Conservation (phyloP, 345 rosid species). For the Citrus mangshanensis region DNA sequence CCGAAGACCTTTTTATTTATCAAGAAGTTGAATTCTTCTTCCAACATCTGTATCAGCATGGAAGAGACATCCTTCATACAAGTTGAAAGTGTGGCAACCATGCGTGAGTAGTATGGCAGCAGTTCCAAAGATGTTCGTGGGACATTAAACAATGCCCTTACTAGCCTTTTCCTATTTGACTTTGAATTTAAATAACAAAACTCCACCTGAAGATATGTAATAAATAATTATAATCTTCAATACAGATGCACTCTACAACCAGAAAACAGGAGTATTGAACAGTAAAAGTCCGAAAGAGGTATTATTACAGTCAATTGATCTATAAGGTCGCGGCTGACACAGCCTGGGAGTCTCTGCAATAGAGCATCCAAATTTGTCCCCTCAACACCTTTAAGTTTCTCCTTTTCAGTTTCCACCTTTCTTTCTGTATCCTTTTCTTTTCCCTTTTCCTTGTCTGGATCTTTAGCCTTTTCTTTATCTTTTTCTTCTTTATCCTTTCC, state of each 20-base stretch:
- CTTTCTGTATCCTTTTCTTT: constrained; percentile 82
- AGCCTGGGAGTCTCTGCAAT: constrained; percentile 92
- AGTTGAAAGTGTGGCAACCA: constrained; percentile 92
- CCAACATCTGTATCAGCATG: constrained; percentile 89
- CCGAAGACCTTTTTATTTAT: constrained; percentile 79
- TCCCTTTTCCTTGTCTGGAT: constrained; percentile 58
- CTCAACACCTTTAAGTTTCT: constrained; percentile 81
- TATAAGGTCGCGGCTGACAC: constrained; percentile 95
- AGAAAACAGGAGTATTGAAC: not conserved
- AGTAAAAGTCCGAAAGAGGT: constrained; percentile 10
- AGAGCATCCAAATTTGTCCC: constrained; percentile 92
- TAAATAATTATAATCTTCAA: constrained; percentile 4
- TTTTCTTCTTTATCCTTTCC: constrained; percentile 71
- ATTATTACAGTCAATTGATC: constrained; percentile 89
- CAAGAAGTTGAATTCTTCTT: constrained; percentile 95
- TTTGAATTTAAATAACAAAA: constrained; percentile 96
- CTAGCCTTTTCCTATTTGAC: constrained; percentile 92
- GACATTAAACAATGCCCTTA: constrained; percentile 89
- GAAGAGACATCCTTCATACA: constrained; percentile 95
- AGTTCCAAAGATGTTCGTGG: constrained; percentile 97
- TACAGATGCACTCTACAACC: not conserved
- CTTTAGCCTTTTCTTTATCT: constrained; percentile 61
- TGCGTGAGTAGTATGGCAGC: constrained; percentile 91
- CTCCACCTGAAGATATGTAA: constrained; percentile 65
- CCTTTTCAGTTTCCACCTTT: constrained; percentile 82